Percentiles rank a stretch among this genome's conserved stretches.
These are phyloP conservation scores for Vachellia pachyceras DNA, from an alignment of 306 rosid species.

Conservation along the genomic window DNA sequence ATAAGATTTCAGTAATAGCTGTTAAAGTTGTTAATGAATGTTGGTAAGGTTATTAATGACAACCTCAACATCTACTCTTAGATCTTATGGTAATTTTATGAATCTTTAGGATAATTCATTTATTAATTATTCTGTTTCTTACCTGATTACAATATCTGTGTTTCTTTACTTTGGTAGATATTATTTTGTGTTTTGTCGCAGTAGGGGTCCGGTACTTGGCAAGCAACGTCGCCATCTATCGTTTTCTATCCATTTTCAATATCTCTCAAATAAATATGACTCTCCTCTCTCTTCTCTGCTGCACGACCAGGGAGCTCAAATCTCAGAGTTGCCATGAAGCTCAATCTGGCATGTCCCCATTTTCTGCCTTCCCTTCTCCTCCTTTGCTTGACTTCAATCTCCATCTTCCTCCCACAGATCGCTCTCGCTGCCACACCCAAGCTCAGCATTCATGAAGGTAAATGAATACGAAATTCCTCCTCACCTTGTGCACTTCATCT, in stretches of 20 bases:
- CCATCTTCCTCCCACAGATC: constrained; percentile 39
- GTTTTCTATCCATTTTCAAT: no score
- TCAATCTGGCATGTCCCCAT: constrained; percentile 22
- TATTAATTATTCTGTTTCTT: no score
- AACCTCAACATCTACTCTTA: no score
- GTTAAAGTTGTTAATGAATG: no score
- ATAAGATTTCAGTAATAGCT: no score
- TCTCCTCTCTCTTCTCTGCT: neutral
- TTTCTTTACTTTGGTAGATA: neutral
- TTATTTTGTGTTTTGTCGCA: neutral
- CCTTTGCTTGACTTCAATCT: constrained; percentile 38
- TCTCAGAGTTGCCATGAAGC: constrained; percentile 43
- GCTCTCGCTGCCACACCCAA: constrained; percentile 59
- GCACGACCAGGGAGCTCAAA: constrained; percentile 8
- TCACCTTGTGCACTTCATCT: neutral
- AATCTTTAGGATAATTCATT: no score
- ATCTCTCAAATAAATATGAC: neutral
- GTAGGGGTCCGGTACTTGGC: neutral
- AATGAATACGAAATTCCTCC: neutral
- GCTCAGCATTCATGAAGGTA: constrained; percentile 67
- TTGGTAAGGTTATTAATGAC: no score
- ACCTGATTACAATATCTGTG: no score
- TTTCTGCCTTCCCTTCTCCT: constrained; percentile 46
- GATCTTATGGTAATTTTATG: no score
- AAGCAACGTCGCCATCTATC: neutral